phyloP scores from a whole-genome alignment of 2,329 filamentous ascomycete genomes.

The Verticillium tricorpus region DNA sequence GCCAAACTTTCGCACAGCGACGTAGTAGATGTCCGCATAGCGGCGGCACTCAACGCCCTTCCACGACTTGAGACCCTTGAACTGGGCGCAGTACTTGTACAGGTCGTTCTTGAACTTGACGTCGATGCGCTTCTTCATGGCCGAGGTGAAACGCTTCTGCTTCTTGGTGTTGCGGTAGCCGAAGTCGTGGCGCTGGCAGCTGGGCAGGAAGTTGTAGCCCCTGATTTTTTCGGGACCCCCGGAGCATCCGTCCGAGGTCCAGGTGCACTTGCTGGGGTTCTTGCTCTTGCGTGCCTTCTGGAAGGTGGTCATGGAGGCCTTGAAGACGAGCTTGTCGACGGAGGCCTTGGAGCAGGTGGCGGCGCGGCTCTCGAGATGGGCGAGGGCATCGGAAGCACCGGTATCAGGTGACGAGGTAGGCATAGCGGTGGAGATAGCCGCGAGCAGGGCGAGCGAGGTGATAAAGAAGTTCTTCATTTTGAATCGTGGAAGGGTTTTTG shows the following conservation, averaged over 20 bases:
- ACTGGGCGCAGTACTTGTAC: conserved; percentile 11
- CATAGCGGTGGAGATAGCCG: background rate
- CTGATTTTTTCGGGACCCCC: background rate
- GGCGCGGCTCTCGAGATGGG: background rate
- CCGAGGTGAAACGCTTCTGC: conserved; percentile 28
- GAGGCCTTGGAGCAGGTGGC: background rate
- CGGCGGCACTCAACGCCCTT: conserved; percentile 6
- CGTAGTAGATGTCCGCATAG: conserved; percentile 17
- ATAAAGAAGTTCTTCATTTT: background rate
- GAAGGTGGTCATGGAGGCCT: background rate
- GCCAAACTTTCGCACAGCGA: conserved; percentile 14
- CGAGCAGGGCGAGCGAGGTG: background rate
- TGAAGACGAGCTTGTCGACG: conserved; percentile 11
- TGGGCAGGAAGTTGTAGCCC: background rate
- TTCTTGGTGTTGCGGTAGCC: conserved; percentile 26
- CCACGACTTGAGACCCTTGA: background rate
- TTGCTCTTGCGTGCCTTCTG: conserved; percentile 14
- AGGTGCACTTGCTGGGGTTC: conserved; percentile 20
- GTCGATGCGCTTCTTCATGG: conserved; percentile 31
- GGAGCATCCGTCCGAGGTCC: conserved; percentile 19
- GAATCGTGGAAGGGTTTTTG: conserved; percentile 1
- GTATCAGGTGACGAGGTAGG: background rate
- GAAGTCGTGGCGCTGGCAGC: conserved; percentile 20
- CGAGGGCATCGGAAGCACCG: background rate
- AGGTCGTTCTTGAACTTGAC: conserved; percentile 32